phyloP scores from a whole-genome alignment of 495 filamentous ascomycete genomes.

The Tuber borchii region DNA sequence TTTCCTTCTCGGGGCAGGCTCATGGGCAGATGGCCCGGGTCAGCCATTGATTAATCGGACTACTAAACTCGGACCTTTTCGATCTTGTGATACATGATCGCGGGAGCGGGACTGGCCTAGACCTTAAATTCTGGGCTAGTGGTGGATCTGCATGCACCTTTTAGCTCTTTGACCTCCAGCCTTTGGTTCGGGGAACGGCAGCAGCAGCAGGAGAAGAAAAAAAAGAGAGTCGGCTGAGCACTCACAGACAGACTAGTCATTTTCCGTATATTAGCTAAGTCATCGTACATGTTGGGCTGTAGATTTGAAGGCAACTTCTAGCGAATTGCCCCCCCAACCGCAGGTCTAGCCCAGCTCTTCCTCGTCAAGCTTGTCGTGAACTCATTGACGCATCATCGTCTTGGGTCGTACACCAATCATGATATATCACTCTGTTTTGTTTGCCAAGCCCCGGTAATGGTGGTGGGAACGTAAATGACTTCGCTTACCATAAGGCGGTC shows the following conservation, averaged over 20 bases:
- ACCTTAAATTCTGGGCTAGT: not conserved
- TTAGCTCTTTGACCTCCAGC: not conserved
- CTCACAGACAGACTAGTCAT: not conserved
- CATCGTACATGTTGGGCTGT: not conserved
- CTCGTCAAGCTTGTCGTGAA: not conserved
- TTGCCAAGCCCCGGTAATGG: not conserved
- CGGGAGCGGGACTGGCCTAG: slow-evolving; percentile 5
- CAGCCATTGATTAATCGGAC: not conserved
- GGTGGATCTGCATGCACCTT: slow-evolving; percentile 1
- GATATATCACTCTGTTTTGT: not conserved
- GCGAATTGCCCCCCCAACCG: not conserved
- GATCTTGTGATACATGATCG: slow-evolving; percentile 3
- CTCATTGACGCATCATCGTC: slow-evolving; percentile 1
- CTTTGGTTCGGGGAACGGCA: not conserved
- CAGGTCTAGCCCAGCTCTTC: not conserved
- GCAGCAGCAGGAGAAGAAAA: not conserved
- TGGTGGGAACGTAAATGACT: not conserved
- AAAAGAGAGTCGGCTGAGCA: slow-evolving; percentile 3
- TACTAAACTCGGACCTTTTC: not conserved
- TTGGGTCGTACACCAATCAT: not conserved
- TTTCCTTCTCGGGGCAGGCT: not conserved
- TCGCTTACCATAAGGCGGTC: not conserved
- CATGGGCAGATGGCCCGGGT: not conserved
- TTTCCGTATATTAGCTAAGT: not conserved
- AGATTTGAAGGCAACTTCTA: not conserved